Conservation (phyloP, 176 grass and related monocot genomes). For the Carex scoparia region DNA sequence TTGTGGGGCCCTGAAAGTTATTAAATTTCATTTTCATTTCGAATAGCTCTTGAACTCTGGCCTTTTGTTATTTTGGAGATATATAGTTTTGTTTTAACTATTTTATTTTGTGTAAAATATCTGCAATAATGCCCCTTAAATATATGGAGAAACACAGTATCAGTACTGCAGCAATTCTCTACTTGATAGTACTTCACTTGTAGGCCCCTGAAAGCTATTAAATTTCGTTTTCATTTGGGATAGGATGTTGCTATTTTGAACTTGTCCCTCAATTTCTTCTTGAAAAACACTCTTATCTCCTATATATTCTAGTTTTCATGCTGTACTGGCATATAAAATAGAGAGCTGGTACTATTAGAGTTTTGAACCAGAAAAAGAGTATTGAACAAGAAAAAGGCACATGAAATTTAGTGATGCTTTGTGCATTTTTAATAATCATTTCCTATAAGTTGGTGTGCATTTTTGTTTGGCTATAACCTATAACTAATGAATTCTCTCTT, state of each 20-base stretch:
- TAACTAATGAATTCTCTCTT: neutral
- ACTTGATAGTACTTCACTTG: neutral
- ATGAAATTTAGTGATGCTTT: neutral
- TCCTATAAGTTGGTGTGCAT: neutral
- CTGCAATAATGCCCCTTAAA: neutral
- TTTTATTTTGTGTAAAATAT: neutral
- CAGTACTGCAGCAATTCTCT: neutral
- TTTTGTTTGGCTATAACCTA: neutral
- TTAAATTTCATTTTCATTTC: neutral
- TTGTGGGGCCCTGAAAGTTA: neutral
- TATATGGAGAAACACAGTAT: neutral
- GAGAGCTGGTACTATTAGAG: neutral
- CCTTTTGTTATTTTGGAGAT: neutral
- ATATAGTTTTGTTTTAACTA: neutral
- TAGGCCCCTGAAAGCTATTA: neutral
- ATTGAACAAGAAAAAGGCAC: neutral
- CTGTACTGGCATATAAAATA: neutral
- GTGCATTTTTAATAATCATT: neutral
- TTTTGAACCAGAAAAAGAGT: neutral
- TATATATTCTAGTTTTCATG: neutral
- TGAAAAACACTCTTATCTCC: neutral
- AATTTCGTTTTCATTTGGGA: neutral
- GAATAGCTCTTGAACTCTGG: neutral
- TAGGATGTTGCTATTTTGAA: neutral
- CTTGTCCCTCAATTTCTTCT: neutral